Percentiles rank a stretch among this genome's conserved stretches.
Conservation (phyloP, 1,284 basidiomycete species). For the Apiotrichum mycotoxinovorans region DNA sequence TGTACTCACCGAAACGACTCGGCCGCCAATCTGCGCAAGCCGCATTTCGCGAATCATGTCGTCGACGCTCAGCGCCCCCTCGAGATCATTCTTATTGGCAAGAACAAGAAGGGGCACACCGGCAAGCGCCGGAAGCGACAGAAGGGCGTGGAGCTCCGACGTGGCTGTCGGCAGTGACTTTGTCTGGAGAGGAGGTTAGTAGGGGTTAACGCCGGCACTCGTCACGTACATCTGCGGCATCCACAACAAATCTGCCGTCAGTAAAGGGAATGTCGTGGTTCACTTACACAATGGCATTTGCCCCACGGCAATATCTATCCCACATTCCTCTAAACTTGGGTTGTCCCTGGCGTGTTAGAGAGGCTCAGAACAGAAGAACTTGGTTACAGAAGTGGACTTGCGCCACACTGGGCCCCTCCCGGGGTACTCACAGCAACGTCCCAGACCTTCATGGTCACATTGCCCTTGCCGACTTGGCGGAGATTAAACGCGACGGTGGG, state of each 20-base stretch:
- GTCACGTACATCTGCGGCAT: constrained; percentile 71
- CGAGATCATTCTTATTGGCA: constrained; percentile 93
- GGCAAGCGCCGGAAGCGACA: constrained; percentile 66
- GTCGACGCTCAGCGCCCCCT: constrained; percentile 73
- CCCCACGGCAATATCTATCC: constrained; percentile 93
- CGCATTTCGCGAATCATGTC: constrained; percentile 81
- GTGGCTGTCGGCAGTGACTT: constrained; percentile 80
- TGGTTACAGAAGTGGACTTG: neutral
- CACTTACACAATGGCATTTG: constrained; percentile 86
- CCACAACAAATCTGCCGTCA: constrained; percentile 75
- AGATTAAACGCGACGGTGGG: constrained; percentile 88
- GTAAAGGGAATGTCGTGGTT: neutral
- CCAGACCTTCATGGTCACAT: constrained; percentile 90
- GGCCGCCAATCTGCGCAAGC: constrained; percentile 72
- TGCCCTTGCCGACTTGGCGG: constrained; percentile 69
- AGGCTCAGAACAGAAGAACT: neutral
- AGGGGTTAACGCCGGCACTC: neutral
- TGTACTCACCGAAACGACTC: constrained; percentile 74
- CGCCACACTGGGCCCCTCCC: no score
- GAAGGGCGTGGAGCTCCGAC: constrained; percentile 83
- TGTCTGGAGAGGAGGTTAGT: constrained; percentile 53
- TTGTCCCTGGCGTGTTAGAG: constrained; percentile 59
- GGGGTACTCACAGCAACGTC: constrained; percentile 65
- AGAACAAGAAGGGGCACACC: constrained; percentile 87
- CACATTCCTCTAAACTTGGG: constrained; percentile 77